Conservation (phyloP, 2,329 filamentous ascomycete genomes). For the Lecanicillium sp. region DNA sequence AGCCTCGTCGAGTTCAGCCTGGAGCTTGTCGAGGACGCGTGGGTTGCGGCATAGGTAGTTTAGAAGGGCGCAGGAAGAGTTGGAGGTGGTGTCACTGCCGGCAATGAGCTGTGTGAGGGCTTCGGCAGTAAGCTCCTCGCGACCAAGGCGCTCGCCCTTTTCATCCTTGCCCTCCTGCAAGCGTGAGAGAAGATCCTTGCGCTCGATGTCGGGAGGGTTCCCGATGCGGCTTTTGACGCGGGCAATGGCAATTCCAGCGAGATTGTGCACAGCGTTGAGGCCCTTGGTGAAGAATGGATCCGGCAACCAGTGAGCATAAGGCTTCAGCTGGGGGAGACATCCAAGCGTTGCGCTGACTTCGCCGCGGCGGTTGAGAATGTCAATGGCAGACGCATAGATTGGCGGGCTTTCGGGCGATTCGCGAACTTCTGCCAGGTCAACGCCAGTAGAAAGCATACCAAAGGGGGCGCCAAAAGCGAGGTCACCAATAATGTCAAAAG, state of each 20-base stretch:
- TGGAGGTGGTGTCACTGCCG: constrained; percentile 68
- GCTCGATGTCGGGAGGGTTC: constrained; percentile 54
- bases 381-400: constrained; percentile 68
- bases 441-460: constrained; percentile 66
- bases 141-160: constrained; percentile 64
- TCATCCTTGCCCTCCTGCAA: constrained; percentile 83
- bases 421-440: constrained; percentile 68
- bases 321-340: constrained; percentile 64
- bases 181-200: constrained; percentile 72
- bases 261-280: constrained; percentile 63
- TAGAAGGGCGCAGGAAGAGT: constrained; percentile 74
- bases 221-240: constrained; percentile 68
- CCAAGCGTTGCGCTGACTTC: constrained; percentile 79
- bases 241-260: constrained; percentile 82
- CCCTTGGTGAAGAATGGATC: constrained; percentile 76
- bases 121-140: constrained; percentile 78
- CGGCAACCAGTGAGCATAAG: constrained; percentile 71
- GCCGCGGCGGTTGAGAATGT: constrained; percentile 80
- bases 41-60: constrained; percentile 67
- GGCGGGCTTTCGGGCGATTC: constrained; percentile 50
- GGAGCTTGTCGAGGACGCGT: constrained; percentile 62
- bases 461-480: constrained; percentile 45
- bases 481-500: constrained; percentile 41
- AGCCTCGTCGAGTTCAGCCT: constrained; percentile 64
- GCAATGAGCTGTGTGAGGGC: constrained; percentile 83